Conservation (phyloP, 768 basidiomycete species). For the Nevesoporus exiguus region DNA sequence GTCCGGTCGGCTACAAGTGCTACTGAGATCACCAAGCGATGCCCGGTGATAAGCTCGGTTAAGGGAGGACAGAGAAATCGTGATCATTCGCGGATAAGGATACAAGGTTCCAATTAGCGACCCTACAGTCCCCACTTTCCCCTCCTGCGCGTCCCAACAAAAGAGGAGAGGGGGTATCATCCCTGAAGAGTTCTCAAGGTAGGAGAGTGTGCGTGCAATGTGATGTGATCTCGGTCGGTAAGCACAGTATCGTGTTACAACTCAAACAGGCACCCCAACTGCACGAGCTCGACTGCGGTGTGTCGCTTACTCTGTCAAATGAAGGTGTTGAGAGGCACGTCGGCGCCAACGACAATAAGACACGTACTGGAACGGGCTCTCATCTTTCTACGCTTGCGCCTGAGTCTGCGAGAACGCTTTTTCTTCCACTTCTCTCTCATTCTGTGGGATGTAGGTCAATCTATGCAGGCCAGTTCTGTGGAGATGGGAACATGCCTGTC, state of each 20-base stretch:
- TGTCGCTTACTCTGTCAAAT: slow-evolving; percentile 37
- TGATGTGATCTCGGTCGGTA: slow-evolving; percentile 15
- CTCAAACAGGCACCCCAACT: slow-evolving; percentile 14
- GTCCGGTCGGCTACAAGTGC: too few relatives aligned
- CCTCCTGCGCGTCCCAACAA: slow-evolving; percentile 24
- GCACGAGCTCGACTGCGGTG: slow-evolving; percentile 29
- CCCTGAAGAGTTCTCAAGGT: slow-evolving; percentile 22
- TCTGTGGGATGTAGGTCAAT: slow-evolving; percentile 30
- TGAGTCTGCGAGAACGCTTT: slow-evolving; percentile 89
- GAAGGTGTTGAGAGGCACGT: not conserved
- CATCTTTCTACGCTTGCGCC: slow-evolving; percentile 96
- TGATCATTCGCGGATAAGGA: slow-evolving; percentile 18
- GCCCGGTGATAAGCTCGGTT: not conserved
- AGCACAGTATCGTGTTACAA: slow-evolving; percentile 13
- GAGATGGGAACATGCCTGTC: slow-evolving; percentile 21
- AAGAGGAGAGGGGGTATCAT: slow-evolving; percentile 15
- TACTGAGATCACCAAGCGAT: too few relatives aligned
- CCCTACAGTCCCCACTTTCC: slow-evolving; percentile 21
- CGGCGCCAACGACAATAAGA: not conserved
- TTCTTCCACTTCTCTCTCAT: slow-evolving; percentile 99
- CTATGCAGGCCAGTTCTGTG: not conserved
- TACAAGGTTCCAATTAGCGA: slow-evolving; percentile 26
- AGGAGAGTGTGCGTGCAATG: slow-evolving; percentile 27
- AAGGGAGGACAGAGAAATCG: not conserved
- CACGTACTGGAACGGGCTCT: slow-evolving; percentile 88